Percentiles rank a stretch among this genome's conserved stretches.
Evolutionary conservation across 208 protist genomes (phyloP).

Genomic region (Leishmania martiniquensis): DNA sequence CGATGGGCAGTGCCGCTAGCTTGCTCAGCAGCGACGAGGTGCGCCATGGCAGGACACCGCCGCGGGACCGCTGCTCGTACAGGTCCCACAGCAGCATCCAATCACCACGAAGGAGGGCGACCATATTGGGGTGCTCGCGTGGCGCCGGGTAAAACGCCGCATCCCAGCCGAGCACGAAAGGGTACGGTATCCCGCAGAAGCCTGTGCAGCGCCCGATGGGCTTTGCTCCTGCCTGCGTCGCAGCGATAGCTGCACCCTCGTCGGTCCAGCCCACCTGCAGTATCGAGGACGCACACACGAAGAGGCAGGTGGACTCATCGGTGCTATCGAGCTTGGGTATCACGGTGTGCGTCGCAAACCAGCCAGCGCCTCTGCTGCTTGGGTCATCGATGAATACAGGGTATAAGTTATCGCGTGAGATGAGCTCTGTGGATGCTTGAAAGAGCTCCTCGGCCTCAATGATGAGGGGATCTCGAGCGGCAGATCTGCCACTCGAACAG

Average conservation of each 20-base stretch:
- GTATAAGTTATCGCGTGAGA: slow-evolving; percentile 10
- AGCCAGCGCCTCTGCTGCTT: not conserved
- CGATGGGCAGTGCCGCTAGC: slow-evolving; percentile 46
- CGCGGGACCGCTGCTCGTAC: slow-evolving; percentile 2
- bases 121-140: slow-evolving; percentile 20
- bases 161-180: slow-evolving; percentile 65
- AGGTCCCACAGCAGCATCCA: slow-evolving; percentile 69
- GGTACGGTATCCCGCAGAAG: slow-evolving; percentile 56
- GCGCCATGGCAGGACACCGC: slow-evolving; percentile 20
- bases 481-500: not conserved
- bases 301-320: not conserved
- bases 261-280: not conserved
- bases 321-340: slow-evolving; percentile 4
- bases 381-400: slow-evolving; percentile 12
- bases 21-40: slow-evolving; percentile 11
- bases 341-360: slow-evolving; percentile 6
- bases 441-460: slow-evolving; percentile 3
- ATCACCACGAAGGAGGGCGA: slow-evolving; percentile 54
- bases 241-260: slow-evolving; percentile 22
- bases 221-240: slow-evolving; percentile 13
- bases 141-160: slow-evolving; percentile 64
- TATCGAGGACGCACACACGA: slow-evolving; percentile 10
- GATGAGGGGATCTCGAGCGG: slow-evolving; percentile 4
- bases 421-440: not conserved
- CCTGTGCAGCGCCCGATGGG: slow-evolving; percentile 32